A percentile compares a stretch with the other conserved stretches of the same genome.
These are phyloP conservation scores for Paramecium biaurelia DNA, from an alignment of 73 alveolate species.

Conservation along the genomic window DNA sequence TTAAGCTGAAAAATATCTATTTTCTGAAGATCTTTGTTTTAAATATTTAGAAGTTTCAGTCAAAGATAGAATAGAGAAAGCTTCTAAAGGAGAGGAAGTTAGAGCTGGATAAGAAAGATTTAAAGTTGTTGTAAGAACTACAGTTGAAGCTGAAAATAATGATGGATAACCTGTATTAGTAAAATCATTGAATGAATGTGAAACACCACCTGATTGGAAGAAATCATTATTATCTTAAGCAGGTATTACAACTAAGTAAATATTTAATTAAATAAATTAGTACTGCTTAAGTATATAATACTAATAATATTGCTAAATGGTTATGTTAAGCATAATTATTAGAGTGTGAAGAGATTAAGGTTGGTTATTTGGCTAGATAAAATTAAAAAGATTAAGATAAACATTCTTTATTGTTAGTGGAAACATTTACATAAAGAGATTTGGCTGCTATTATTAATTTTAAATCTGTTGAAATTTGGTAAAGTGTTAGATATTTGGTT, in stretches of 20 bases:
- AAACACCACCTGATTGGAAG: conserved; percentile 58
- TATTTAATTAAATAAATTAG: not conserved
- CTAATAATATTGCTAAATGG: conserved; percentile 67
- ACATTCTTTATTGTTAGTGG: conserved; percentile 56
- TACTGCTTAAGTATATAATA: conserved; percentile 41
- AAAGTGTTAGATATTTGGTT: conserved; percentile 16
- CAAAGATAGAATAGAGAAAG: conserved; percentile 48
- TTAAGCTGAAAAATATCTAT: conserved; percentile 14
- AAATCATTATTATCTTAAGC: not conserved
- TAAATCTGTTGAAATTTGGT: conserved; percentile 12
- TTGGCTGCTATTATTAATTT: conserved; percentile 48
- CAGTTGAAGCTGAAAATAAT: conserved; percentile 57
- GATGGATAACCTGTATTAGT: conserved; percentile 19
- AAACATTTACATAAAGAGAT: conserved; percentile 38
- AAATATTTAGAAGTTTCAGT: not conserved
- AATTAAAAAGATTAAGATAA: not conserved
- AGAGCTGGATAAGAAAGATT: conserved; percentile 32
- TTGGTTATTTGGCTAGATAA: conserved; percentile 60
- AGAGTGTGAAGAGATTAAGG: conserved; percentile 54
- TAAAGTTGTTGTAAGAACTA: conserved; percentile 63
- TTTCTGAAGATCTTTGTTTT: not conserved
- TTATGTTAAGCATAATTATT: conserved; percentile 49
- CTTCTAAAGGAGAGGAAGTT: conserved; percentile 8
- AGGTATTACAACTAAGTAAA: conserved; percentile 20
- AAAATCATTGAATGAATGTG: conserved; percentile 63